A percentile compares a stretch with the other conserved stretches of the same genome.
Conservation (phyloP, 2,329 filamentous ascomycete genomes). For the Monosporascus sp. region DNA sequence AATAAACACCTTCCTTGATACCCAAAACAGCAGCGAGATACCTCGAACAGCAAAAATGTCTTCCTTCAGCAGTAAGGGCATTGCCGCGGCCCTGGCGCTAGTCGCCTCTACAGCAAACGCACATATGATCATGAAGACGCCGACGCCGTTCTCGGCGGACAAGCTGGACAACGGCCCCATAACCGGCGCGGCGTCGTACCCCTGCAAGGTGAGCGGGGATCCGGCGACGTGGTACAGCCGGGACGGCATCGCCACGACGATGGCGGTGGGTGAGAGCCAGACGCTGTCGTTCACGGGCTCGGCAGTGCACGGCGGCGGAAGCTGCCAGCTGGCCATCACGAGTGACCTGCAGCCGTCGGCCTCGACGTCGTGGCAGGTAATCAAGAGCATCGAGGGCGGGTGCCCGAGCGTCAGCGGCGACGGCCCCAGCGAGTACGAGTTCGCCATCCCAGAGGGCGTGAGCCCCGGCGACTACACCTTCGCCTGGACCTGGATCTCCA, state of each 20-base stretch:
- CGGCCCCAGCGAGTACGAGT: slow-evolving; percentile 46
- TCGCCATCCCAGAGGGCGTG: slow-evolving; percentile 54
- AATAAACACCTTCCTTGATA: not conserved
- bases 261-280: slow-evolving; percentile 37
- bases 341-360: slow-evolving; percentile 42
- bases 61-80: slow-evolving; percentile 10
- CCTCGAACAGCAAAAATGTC: not conserved
- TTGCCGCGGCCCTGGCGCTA: slow-evolving; percentile 39
- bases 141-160: slow-evolving; percentile 45
- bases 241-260: slow-evolving; percentile 35
- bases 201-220: slow-evolving; percentile 52
- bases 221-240: slow-evolving; percentile 29
- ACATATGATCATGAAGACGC: slow-evolving; percentile 59
- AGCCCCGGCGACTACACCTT: slow-evolving; percentile 60
- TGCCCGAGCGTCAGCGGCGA: slow-evolving; percentile 49
- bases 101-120: slow-evolving; percentile 44
- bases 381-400: slow-evolving; percentile 63
- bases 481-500: slow-evolving; percentile 73
- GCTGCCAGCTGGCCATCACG: slow-evolving; percentile 67
- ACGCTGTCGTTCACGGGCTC: slow-evolving; percentile 51
- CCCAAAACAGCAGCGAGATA: not conserved
- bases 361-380: slow-evolving; percentile 59
- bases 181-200: slow-evolving; percentile 48
- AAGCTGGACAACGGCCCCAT: slow-evolving; percentile 55
- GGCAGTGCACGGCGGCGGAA: slow-evolving; percentile 67